These are phyloP conservation scores for Diaporthe ampelina DNA, from an alignment of 2,329 filamentous ascomycete genomes.

Conservation along the genomic window DNA sequence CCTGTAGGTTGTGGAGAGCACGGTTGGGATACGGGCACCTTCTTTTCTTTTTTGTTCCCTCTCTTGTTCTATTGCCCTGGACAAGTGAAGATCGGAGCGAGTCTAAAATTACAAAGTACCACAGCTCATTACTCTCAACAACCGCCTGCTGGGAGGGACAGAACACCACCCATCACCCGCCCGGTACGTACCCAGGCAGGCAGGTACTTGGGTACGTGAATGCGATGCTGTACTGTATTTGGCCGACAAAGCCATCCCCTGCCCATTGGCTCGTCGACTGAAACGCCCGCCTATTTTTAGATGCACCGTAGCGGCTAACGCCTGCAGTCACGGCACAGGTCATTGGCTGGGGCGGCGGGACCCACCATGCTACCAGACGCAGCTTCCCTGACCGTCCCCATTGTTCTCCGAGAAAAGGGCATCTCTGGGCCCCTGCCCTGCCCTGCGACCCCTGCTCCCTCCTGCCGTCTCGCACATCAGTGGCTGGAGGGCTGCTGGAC, in stretches of 20 bases:
- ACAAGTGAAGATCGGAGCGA: conserved; percentile 29
- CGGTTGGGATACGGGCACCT: conserved; percentile 4
- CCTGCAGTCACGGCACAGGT: conserved; percentile 31
- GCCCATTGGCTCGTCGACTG: conserved; percentile 33
- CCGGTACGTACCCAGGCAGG: not conserved
- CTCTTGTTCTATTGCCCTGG: conserved; percentile 8
- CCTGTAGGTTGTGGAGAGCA: conserved; percentile 16
- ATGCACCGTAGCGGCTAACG: conserved; percentile 33
- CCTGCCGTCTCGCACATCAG: conserved; percentile 34
- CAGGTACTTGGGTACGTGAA: not conserved
- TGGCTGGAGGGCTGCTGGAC: conserved; percentile 34
- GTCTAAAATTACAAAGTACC: conserved; percentile 32
- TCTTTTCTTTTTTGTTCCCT: conserved; percentile 14
- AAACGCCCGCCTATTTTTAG: conserved; percentile 39
- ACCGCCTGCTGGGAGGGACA: too few relatives aligned
- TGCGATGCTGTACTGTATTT: not conserved
- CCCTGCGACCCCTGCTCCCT: conserved; percentile 29
- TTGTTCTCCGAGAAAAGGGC: conserved; percentile 32
- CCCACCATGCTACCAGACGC: conserved; percentile 31
- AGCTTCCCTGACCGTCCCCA: conserved; percentile 35
- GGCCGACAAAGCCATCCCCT: conserved; percentile 25
- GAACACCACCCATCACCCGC: not conserved
- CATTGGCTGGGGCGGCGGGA: conserved; percentile 30
- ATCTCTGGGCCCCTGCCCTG: conserved; percentile 27
- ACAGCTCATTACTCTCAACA: conserved; percentile 23